A percentile compares a stretch with the other conserved stretches of the same genome.
These are phyloP conservation scores for Neonectria sp. DNA, from an alignment of 2,329 filamentous ascomycete genomes.

Conservation along the genomic window DNA sequence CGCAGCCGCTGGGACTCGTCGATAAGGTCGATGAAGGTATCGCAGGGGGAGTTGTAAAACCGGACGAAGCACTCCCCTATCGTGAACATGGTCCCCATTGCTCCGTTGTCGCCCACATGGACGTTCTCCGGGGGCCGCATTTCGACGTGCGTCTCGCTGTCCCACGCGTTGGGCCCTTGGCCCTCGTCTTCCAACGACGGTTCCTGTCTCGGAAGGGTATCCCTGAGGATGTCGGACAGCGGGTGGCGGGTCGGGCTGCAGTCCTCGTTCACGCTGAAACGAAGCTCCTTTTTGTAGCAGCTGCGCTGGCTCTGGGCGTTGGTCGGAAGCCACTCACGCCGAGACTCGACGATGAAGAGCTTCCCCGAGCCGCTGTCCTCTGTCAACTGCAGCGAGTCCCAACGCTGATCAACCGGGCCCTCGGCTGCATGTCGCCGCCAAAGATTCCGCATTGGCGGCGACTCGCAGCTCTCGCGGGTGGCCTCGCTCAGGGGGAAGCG, in stretches of 20 bases:
- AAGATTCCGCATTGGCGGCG: slow-evolving; percentile 59
- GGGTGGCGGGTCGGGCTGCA: neutral
- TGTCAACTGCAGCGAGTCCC: too few species aligned
- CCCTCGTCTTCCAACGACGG: slow-evolving; percentile 1
- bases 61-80: slow-evolving; percentile 69
- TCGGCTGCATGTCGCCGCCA: slow-evolving; percentile 79
- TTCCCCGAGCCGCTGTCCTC: slow-evolving; percentile 71
- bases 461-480: slow-evolving; percentile 56
- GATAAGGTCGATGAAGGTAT: slow-evolving; percentile 72
- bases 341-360: slow-evolving; percentile 75
- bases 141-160: slow-evolving; percentile 53
- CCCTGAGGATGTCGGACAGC: slow-evolving; percentile 25
- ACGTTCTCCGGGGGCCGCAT: slow-evolving; percentile 42
- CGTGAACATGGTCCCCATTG: slow-evolving; percentile 60
- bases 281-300: slow-evolving; percentile 74
- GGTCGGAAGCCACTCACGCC: slow-evolving; percentile 74
- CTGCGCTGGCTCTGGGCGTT: slow-evolving; percentile 73
- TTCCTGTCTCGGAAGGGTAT: slow-evolving; percentile 1
- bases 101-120: slow-evolving; percentile 65
- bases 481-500: slow-evolving; percentile 69
- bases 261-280: slow-evolving; percentile 52
- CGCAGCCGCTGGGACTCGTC: slow-evolving; percentile 57
- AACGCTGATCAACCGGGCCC: slow-evolving; percentile 82
- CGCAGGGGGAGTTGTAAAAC: slow-evolving; percentile 67
- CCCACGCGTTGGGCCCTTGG: slow-evolving; percentile 44